Conservation (phyloP, 495 filamentous ascomycete species). For the Penicillium roqueforti region DNA sequence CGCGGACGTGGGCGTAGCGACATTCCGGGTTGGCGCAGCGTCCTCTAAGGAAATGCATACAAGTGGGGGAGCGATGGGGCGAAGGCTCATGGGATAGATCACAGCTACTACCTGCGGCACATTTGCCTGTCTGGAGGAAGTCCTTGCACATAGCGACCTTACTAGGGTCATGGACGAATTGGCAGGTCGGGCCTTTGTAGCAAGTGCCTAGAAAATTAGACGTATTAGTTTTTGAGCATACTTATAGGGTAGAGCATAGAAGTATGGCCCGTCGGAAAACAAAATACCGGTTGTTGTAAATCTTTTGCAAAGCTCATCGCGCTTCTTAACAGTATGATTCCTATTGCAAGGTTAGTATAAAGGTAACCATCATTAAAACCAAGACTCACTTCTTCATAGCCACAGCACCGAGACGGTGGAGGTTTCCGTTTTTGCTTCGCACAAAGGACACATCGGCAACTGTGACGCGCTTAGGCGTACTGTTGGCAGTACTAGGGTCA, state of each 20-base stretch:
- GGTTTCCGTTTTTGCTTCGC: conserved; percentile 86
- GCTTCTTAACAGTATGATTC: conserved; percentile 55
- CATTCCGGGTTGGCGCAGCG: conserved; percentile 86
- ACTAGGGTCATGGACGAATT: conserved; percentile 76
- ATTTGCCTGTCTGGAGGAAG: conserved; percentile 75
- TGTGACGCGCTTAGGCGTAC: conserved; percentile 72
- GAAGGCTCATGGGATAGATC: conserved; percentile 90
- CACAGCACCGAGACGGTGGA: conserved; percentile 60
- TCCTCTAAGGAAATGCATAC: conserved; percentile 85
- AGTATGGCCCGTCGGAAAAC: conserved; percentile 22
- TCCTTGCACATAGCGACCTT: conserved; percentile 91
- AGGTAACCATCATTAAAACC: neutral
- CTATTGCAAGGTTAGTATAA: conserved; percentile 30
- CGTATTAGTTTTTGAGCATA: conserved; percentile 21
- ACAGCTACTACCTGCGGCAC: conserved; percentile 74
- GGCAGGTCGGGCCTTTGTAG: conserved; percentile 73
- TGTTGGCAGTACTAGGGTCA: conserved; percentile 57
- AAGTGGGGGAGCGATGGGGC: conserved; percentile 79
- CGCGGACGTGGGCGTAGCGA: conserved; percentile 82
- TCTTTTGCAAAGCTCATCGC: conserved; percentile 76
- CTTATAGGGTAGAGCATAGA: conserved; percentile 3
- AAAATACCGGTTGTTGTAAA: conserved; percentile 87
- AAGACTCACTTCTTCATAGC: conserved; percentile 40
- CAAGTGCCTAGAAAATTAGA: conserved; percentile 62
- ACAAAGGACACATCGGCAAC: conserved; percentile 83